phyloP scores from a whole-genome alignment of 163 green algal genomes.

The Trebouxia gelatinosa region DNA sequence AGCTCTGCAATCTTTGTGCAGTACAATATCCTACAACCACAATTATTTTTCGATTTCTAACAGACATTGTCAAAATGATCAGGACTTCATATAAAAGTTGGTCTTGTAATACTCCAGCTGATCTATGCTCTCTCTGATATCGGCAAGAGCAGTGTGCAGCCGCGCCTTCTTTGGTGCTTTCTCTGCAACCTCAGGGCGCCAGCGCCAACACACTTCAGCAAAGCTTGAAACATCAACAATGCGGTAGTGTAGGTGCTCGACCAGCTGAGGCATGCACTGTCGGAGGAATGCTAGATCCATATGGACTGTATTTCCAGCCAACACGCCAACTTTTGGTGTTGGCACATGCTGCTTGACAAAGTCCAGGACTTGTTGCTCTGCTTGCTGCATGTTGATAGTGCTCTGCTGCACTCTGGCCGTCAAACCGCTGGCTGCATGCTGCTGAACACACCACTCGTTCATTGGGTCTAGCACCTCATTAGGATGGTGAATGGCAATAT shows the following conservation, averaged over 20 bases:
- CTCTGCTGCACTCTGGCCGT: constrained; percentile 53
- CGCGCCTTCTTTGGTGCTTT: constrained; percentile 69
- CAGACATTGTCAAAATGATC: no score
- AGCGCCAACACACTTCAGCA: constrained; percentile 63
- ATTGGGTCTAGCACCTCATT: constrained; percentile 81
- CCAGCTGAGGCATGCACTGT: constrained; percentile 82
- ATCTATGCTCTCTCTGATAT: constrained; percentile 87
- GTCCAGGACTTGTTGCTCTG: constrained; percentile 66
- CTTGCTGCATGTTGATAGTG: constrained; percentile 52
- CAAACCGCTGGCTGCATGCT: constrained; percentile 85
- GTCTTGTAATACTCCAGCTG: constrained; percentile 84
- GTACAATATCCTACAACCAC: no score
- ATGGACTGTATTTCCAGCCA: constrained; percentile 92
- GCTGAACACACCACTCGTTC: constrained; percentile 91
- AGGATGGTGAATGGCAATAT: constrained; percentile 81
- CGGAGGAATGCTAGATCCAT: constrained; percentile 87
- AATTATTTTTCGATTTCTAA: no score
- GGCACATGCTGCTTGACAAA: constrained; percentile 23
- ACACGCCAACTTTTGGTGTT: constrained; percentile 16
- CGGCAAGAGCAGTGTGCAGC: constrained; percentile 85
- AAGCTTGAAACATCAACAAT: constrained; percentile 81
- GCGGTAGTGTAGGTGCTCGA: constrained; percentile 76
- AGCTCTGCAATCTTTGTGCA: no score
- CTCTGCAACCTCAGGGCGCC: constrained; percentile 51
- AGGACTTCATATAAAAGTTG: constrained; percentile 79